Conservation (phyloP, 163 green algal species). For the Scenedesmus sp. region DNA sequence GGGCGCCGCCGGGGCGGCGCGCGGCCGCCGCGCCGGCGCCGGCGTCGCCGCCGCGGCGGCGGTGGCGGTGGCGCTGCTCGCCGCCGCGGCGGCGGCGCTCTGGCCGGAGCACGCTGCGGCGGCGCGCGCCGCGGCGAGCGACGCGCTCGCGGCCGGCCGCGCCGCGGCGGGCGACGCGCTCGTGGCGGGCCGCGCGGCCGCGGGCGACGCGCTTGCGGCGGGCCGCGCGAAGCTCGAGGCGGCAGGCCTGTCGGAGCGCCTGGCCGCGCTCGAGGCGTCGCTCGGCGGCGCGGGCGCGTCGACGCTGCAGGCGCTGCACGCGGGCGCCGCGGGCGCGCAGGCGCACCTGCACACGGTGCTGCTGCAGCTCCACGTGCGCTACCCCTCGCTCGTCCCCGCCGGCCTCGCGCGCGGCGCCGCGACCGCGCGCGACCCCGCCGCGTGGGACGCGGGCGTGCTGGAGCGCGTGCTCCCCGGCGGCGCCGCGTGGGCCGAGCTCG, state of each 20-base stretch:
- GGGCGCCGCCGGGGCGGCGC: too few species aligned
- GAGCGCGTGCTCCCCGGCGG: slow-evolving; percentile 12
- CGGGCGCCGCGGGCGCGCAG: neutral
- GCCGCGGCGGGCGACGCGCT: too few species aligned
- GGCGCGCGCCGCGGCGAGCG: neutral
- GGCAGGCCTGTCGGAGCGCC: neutral
- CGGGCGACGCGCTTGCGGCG: too few species aligned
- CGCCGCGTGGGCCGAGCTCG: slow-evolving; percentile 17
- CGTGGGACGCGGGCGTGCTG: slow-evolving; percentile 19
- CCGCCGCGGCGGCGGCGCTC: neutral
- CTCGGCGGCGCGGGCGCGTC: neutral
- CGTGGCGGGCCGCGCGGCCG: too few species aligned
- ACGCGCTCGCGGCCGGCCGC: too few species aligned
- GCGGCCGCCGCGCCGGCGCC: too few species aligned
- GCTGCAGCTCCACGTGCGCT: slow-evolving; percentile 24
- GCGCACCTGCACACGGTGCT: slow-evolving; percentile 15
- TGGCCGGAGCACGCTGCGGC: neutral
- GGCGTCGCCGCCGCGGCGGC: neutral
- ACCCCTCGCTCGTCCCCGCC: slow-evolving; percentile 4
- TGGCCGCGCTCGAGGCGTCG: neutral
- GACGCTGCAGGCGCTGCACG: neutral
- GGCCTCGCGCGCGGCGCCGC: too few species aligned
- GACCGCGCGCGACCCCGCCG: neutral
- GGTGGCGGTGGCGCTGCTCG: neutral
- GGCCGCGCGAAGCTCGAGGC: too few species aligned